Evolutionary conservation across 2,329 filamentous ascomycete species (phyloP).

Genomic region (Botrytis aclada): DNA sequence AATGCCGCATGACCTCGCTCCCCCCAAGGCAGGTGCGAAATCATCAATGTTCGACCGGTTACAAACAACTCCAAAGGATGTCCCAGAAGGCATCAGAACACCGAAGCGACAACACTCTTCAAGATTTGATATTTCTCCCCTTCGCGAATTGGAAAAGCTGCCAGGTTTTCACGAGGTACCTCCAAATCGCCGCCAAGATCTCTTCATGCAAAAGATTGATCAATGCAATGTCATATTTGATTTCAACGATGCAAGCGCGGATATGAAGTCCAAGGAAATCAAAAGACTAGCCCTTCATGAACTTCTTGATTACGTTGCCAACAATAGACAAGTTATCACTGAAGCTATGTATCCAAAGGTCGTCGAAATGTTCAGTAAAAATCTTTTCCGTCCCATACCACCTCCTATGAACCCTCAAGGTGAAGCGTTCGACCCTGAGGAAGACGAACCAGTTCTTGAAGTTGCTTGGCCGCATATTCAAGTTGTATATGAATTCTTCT

Average conservation of each 20-base stretch:
- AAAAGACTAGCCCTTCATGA: slow-evolving; percentile 95
- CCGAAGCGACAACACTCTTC: slow-evolving; percentile 97
- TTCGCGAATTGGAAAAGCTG: slow-evolving; percentile 93
- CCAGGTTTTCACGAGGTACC: slow-evolving; percentile 97
- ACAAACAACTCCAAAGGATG: slow-evolving; percentile 92
- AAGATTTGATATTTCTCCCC: slow-evolving; percentile 94
- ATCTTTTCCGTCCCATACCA: slow-evolving; percentile 93
- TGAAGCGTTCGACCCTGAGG: slow-evolving; percentile 96
- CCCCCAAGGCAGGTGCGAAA: slow-evolving; percentile 88
- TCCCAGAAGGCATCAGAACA: slow-evolving; percentile 90
- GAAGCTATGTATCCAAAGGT: slow-evolving; percentile 98
- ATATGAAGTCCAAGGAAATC: slow-evolving; percentile 99
- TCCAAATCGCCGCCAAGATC: slow-evolving; percentile 87
- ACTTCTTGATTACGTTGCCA: slow-evolving; percentile 94
- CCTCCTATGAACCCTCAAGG: slow-evolving; percentile 97
- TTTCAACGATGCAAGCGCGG: slow-evolving; percentile 95
- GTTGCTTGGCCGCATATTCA: slow-evolving; percentile 99
- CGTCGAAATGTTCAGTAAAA: slow-evolving; percentile 99
- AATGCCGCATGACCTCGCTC: slow-evolving; percentile 95
- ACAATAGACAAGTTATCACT: slow-evolving; percentile 97
- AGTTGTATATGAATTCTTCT: slow-evolving; percentile 98
- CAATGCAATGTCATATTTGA: slow-evolving; percentile 99
- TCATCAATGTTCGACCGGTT: slow-evolving; percentile 84
- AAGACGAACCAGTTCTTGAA: slow-evolving; percentile 96
- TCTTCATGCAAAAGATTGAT: slow-evolving; percentile 99